phyloP scores from a whole-genome alignment of 257 asterid species.

The Solanum commersonii region DNA sequence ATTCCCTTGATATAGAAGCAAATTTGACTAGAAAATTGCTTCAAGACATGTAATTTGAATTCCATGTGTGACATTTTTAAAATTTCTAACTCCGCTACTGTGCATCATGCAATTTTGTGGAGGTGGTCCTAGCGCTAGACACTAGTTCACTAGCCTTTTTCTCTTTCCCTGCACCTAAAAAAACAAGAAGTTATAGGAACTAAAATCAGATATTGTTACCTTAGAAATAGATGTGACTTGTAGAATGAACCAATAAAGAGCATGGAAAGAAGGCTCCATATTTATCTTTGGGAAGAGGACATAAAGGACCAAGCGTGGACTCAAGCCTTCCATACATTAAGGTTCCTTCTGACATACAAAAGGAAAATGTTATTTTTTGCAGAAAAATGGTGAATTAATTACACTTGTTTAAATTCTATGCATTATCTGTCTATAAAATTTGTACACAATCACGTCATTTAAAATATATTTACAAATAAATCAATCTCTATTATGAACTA shows the following conservation, averaged over 20 bases:
- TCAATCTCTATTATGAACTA: neutral
- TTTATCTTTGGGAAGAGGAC: constrained; percentile 16
- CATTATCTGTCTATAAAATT: neutral
- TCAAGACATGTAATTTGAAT: neutral
- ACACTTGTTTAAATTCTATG: neutral
- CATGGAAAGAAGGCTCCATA: neutral
- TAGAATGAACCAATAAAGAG: constrained; percentile 14
- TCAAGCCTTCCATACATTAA: constrained; percentile 26
- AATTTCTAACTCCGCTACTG: neutral
- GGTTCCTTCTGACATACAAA: neutral
- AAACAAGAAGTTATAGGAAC: neutral
- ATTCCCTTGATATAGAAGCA: neutral
- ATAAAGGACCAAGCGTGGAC: constrained; percentile 27
- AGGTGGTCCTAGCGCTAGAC: neutral
- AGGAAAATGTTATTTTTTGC: neutral
- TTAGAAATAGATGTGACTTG: constrained; percentile 2
- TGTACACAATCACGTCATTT: neutral
- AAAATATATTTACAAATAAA: neutral
- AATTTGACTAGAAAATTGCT: neutral
- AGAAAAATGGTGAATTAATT: neutral
- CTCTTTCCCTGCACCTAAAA: neutral
- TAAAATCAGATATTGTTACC: neutral
- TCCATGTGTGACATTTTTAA: neutral
- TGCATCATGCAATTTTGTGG: neutral
- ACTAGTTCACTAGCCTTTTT: neutral